These are phyloP conservation scores for Syzygium syzygioides DNA, from an alignment of 441 rosid species.

Conservation along the genomic window DNA sequence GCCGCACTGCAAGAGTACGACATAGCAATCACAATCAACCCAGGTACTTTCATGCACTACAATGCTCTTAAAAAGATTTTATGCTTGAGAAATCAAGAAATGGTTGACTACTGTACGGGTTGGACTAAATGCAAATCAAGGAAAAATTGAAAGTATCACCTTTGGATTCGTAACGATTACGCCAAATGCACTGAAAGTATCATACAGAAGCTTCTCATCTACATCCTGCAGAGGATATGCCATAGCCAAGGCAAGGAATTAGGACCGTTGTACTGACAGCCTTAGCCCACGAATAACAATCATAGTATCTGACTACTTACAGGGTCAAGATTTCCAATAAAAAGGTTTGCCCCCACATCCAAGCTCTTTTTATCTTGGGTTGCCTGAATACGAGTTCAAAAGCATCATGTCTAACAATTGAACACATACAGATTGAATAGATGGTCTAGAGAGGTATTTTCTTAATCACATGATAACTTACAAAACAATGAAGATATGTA, in stretches of 20 bases:
- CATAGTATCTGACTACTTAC: slow-evolving; percentile 34
- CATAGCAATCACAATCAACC: neutral
- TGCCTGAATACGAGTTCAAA: slow-evolving; percentile 41
- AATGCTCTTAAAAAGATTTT: neutral
- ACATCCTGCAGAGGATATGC: slow-evolving; percentile 58
- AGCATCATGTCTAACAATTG: neutral
- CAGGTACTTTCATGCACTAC: neutral
- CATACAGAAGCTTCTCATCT: slow-evolving; percentile 88
- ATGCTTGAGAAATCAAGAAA: neutral
- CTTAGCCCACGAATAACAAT: neutral
- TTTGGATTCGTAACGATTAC: slow-evolving; percentile 90
- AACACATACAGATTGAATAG: neutral
- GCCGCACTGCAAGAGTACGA: neutral
- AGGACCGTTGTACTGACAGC: neutral
- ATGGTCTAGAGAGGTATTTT: neutral
- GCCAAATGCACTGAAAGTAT: slow-evolving; percentile 97
- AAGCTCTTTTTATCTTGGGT: slow-evolving; percentile 96
- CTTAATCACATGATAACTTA: neutral
- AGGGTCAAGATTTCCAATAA: slow-evolving; percentile 92
- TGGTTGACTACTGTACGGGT: neutral
- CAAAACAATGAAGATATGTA: neutral
- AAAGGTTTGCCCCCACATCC: slow-evolving; percentile 96
- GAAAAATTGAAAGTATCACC: slow-evolving; percentile 29
- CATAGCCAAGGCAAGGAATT: neutral
- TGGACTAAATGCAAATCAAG: neutral